Conservation (phyloP, 1,284 basidiomycete genomes). For the Cryptococcus sp. region DNA sequence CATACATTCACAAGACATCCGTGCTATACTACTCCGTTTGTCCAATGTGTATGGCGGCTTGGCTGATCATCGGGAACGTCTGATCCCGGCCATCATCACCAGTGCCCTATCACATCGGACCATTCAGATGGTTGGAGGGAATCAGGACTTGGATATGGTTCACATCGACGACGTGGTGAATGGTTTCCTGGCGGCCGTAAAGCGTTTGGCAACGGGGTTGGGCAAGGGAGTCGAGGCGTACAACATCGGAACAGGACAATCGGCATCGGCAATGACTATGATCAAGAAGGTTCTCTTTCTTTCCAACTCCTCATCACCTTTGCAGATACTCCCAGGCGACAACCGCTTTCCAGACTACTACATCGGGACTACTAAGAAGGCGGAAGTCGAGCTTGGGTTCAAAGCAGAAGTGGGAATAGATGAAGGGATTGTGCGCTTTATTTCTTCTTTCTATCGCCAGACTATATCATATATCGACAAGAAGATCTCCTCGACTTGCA, state of each 20-base stretch:
- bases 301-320: conserved; percentile 28
- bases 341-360: conserved; percentile 22
- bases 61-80: conserved; percentile 28
- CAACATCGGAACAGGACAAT: conserved; percentile 24
- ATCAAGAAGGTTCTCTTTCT: conserved; percentile 25
- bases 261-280: conserved; percentile 17
- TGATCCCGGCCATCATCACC: conserved; percentile 27
- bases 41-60: conserved; percentile 32
- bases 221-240: conserved; percentile 15
- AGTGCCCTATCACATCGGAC: conserved; percentile 28
- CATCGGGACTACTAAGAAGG: conserved; percentile 17
- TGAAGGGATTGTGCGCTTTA: conserved; percentile 21
- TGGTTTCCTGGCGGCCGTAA: conserved; percentile 22
- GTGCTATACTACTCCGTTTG: conserved; percentile 25
- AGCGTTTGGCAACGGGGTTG: conserved; percentile 5
- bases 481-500: conserved; percentile 4
- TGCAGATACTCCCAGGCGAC: conserved; percentile 26
- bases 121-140: conserved; percentile 35
- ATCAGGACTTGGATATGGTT: conserved; percentile 33
- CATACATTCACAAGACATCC: conserved; percentile 15
- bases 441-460: conserved; percentile 9
- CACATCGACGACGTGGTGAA: conserved; percentile 31
- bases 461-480: conserved; percentile 10
- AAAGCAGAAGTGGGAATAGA: conserved; percentile 19
- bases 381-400: conserved; percentile 17